A percentile compares a stretch with the other conserved stretches of the same genome.
phyloP scores from a whole-genome alignment of 2,329 filamentous ascomycete species.

The Bipolaris gigantea region DNA sequence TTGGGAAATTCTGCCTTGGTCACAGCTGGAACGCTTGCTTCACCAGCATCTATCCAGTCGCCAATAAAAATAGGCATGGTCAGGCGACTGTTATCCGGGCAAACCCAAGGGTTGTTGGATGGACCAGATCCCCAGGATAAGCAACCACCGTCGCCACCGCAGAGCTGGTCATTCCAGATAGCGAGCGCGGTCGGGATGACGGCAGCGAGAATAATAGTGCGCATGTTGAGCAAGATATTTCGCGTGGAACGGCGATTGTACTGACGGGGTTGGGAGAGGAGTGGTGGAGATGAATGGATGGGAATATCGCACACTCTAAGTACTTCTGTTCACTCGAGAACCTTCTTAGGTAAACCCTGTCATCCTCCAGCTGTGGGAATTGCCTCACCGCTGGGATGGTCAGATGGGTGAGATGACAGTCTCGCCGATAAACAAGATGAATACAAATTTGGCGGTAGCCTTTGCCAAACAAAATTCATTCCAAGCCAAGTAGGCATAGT shows the following conservation, averaged over 20 bases:
- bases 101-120: background rate
- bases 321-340: background rate
- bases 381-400: background rate
- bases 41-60: background rate
- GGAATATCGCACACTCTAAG: background rate
- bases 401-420: background rate
- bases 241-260: background rate
- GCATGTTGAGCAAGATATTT: background rate
- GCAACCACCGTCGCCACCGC: background rate
- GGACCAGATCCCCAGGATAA: background rate
- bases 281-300: background rate
- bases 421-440: background rate
- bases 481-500: background rate
- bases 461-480: background rate
- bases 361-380: background rate
- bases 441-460: background rate
- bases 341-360: background rate
- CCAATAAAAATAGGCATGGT: background rate
- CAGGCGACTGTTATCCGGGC: background rate
- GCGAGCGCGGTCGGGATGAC: background rate
- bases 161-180: background rate
- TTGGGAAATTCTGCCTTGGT: background rate
- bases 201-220: background rate
- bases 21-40: background rate
- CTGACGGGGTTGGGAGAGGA: background rate